These are phyloP conservation scores for Phytophthora crassamura DNA, from an alignment of 352 stramenopile species.

Conservation along the genomic window DNA sequence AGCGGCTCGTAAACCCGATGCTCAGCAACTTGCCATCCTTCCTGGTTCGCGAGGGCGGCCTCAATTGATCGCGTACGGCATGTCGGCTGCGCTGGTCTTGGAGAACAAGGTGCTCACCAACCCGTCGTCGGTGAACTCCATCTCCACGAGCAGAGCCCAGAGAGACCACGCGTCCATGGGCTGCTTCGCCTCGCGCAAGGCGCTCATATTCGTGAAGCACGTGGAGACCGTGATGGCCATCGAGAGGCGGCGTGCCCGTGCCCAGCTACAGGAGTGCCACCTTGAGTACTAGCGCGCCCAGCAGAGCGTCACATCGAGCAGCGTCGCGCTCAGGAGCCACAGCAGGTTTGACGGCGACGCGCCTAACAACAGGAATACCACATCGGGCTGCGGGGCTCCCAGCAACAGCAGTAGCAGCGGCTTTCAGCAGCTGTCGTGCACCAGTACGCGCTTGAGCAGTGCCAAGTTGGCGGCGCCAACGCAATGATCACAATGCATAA, in stretches of 20 bases:
- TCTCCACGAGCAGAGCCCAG: constrained; percentile 89
- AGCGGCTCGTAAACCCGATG: constrained; percentile 89
- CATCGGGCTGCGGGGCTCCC: no score
- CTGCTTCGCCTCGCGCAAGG: constrained; percentile 84
- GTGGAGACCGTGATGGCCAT: constrained; percentile 90
- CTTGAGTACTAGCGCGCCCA: no score
- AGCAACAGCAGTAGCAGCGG: no score
- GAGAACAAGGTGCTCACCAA: constrained; percentile 93
- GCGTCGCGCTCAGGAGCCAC: no score
- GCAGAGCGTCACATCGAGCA: no score
- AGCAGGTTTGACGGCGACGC: no score
- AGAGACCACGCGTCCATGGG: constrained; percentile 93
- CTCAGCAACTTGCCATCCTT: constrained; percentile 89
- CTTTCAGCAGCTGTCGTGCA: no score
- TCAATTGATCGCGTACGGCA: constrained; percentile 93
- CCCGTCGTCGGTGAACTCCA: constrained; percentile 88
- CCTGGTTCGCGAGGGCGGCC: constrained; percentile 82
- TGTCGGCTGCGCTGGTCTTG: constrained; percentile 82
- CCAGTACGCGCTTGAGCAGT: no score
- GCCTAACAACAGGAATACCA: no score
- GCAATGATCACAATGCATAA: no score
- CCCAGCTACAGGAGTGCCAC: no score
- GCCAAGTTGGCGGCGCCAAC: no score
- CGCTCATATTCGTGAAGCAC: constrained; percentile 85
- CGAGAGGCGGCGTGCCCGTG: constrained; percentile 80